Evolutionary conservation across 2,329 filamentous ascomycete species (phyloP).

Genomic region (Aspergillus pseudoglaucus): DNA sequence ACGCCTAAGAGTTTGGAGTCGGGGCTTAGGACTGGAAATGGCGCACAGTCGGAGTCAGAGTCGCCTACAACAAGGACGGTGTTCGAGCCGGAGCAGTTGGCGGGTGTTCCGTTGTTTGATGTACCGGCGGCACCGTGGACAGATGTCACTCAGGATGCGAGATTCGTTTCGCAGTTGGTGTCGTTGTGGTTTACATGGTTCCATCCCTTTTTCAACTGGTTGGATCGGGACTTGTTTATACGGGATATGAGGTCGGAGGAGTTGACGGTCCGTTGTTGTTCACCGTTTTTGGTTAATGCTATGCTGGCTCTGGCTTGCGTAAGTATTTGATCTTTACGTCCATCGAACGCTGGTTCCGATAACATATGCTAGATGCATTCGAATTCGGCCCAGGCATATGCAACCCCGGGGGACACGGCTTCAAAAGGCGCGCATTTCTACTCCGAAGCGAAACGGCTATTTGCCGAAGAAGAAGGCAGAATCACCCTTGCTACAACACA

Average conservation of each 20-base stretch:
- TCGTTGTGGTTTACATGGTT: slow-evolving; percentile 27
- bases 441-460: slow-evolving; percentile 24
- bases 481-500: slow-evolving; percentile 25
- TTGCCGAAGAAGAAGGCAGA: slow-evolving; percentile 24
- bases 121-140: slow-evolving; percentile 27
- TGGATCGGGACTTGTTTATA: slow-evolving; percentile 29
- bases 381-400: slow-evolving; percentile 19
- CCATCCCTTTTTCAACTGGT: slow-evolving; percentile 24
- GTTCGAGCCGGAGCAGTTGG: slow-evolving; percentile 11
- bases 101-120: slow-evolving; percentile 13
- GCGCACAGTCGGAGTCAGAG: slow-evolving; percentile 12
- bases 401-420: slow-evolving; percentile 9
- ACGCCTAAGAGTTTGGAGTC: slow-evolving; percentile 14
- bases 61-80: slow-evolving; percentile 5
- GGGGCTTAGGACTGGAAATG: slow-evolving; percentile 12
- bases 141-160: slow-evolving; percentile 15
- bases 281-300: slow-evolving; percentile 30
- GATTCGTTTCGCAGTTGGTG: slow-evolving; percentile 26
- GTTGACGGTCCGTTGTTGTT: slow-evolving; percentile 22
- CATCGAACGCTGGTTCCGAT: neutral
- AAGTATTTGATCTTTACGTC: slow-evolving; percentile 5
- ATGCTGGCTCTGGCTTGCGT: slow-evolving; percentile 28
- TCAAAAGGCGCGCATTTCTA: slow-evolving; percentile 27
- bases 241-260: slow-evolving; percentile 27
- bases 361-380: slow-evolving; percentile 18